Evolutionary conservation across 768 basidiomycete species (phyloP), one percentile per base, ranked within the genome.

Genomic region (Suillus decipiens): DNA sequence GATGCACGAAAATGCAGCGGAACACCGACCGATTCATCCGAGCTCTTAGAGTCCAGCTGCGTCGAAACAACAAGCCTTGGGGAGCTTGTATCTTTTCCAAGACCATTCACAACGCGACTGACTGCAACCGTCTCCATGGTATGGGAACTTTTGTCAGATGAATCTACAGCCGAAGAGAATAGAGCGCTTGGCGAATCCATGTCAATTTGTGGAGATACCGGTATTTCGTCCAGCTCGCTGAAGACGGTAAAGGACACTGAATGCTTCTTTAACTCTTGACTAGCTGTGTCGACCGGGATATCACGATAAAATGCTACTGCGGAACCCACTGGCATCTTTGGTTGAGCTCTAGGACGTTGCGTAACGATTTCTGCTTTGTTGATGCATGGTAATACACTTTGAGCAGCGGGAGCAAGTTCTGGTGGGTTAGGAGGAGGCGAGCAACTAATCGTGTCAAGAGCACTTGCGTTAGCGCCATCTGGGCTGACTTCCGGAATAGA

Each of bases 191-290:
- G 70, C 28, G 67, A 62, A 63, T 68, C 64, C 14, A 19, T 53
- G n/a, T 59, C 34, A 36, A 36, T 28, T 28, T 28, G 63, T 17
- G 68, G 64, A 56, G 45, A 36, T 28, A 54, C 59, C 10, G 56
- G 17, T 34, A 45, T 22, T 57, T 68, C 67, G 47, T 92, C 91
- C 60, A 94, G 71, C 74, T 94, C 93, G 69, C 92, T 93, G 61
- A 79, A 84, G 51, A 94, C 89, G 54, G 87, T 90, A 77, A 95
- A 95, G 65, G 84, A 87, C 62, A 93, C 89, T 11, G 79, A 66
- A 17, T 80, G 71, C 60, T 80, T 71, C 61, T 80, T 82, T 5
- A 80, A 67, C 67, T 86, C 83, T 42, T 77, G 76, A 62, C 78
- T 79, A 37, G 82, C 79, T 17, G 75, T 73, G 61, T 86, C 84